phyloP scores from a whole-genome alignment of 352 stramenopile species.

The Elongisporangium anandrum region DNA sequence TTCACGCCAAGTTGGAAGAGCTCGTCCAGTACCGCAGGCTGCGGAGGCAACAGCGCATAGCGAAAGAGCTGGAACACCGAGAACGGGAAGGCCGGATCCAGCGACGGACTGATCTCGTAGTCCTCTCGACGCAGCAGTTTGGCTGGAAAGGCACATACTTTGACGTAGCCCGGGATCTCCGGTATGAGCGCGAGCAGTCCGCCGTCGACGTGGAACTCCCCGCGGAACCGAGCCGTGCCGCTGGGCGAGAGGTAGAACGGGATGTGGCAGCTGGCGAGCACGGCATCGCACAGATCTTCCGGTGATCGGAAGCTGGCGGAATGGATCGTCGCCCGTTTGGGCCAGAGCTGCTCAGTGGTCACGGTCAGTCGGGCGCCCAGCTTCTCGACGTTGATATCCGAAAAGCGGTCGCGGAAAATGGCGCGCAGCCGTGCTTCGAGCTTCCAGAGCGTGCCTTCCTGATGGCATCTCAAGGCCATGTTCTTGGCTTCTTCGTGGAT shows the following conservation, averaged over 20 bases:
- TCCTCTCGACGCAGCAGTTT: constrained; percentile 43
- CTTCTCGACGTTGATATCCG: constrained; percentile 26
- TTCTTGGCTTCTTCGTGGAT: constrained; percentile 59
- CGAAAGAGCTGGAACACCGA: constrained; percentile 46
- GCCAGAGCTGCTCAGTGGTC: constrained; percentile 70
- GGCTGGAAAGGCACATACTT: constrained; percentile 65
- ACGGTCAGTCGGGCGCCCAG: constrained; percentile 56
- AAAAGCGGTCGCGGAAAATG: constrained; percentile 53
- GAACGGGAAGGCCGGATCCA: constrained; percentile 50
- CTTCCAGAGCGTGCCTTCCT: constrained; percentile 57
- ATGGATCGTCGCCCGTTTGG: constrained; percentile 38
- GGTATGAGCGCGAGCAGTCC: constrained; percentile 65
- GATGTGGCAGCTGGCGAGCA: constrained; percentile 77
- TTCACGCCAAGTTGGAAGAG: constrained; percentile 57
- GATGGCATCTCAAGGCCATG: constrained; percentile 49
- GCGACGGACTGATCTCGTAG: constrained; percentile 74
- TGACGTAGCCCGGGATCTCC: constrained; percentile 57
- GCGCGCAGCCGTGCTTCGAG: constrained; percentile 53
- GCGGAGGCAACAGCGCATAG: constrained; percentile 56
- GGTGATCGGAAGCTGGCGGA: constrained; percentile 52
- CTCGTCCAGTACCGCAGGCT: constrained; percentile 51
- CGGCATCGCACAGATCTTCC: constrained; percentile 51
- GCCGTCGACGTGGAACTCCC: constrained; percentile 68
- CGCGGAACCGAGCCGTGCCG: constrained; percentile 47
- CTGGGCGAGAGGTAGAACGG: constrained; percentile 66